phyloP scores from a whole-genome alignment of 257 asterid species.

The Ehretia macrophylla region DNA sequence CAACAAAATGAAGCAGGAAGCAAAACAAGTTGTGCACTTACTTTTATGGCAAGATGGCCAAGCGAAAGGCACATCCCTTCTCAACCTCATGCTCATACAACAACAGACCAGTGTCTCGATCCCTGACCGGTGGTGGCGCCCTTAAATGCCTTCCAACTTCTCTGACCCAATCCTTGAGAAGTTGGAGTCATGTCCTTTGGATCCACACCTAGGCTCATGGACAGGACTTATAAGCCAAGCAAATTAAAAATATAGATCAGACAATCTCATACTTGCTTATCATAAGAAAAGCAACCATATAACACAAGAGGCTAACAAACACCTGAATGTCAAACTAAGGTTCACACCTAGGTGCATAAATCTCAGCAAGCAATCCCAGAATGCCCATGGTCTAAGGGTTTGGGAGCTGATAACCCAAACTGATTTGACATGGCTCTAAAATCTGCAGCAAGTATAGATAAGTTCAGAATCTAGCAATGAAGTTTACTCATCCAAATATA shows the following conservation, averaged over 20 bases:
- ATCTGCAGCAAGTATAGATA: slow-evolving; percentile 41
- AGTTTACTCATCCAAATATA: background rate
- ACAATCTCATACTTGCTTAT: background rate
- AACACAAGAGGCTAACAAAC: slow-evolving; percentile 2
- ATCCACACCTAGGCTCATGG: slow-evolving; percentile 86
- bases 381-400: slow-evolving; percentile 99
- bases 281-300: background rate
- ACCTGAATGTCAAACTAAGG: slow-evolving; percentile 98
- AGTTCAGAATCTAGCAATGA: background rate
- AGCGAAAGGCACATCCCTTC: no score
- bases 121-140: no score
- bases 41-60: no score
- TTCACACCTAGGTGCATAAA: slow-evolving; percentile 89
- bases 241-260: slow-evolving; percentile 6
- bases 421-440: slow-evolving; percentile 86
- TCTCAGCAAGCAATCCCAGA: slow-evolving; percentile 89
- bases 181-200: slow-evolving; percentile 80
- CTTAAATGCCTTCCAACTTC: no score
- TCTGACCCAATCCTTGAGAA: slow-evolving; percentile 73
- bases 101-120: no score
- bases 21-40: no score
- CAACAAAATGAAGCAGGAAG: no score
- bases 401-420: slow-evolving; percentile 95
- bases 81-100: no score
- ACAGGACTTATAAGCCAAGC: slow-evolving; percentile 63